Base-by-base conservation (phyloP, 2,329 filamentous ascomycete genomes). In the Gaeumannomyces tritici region DNA sequence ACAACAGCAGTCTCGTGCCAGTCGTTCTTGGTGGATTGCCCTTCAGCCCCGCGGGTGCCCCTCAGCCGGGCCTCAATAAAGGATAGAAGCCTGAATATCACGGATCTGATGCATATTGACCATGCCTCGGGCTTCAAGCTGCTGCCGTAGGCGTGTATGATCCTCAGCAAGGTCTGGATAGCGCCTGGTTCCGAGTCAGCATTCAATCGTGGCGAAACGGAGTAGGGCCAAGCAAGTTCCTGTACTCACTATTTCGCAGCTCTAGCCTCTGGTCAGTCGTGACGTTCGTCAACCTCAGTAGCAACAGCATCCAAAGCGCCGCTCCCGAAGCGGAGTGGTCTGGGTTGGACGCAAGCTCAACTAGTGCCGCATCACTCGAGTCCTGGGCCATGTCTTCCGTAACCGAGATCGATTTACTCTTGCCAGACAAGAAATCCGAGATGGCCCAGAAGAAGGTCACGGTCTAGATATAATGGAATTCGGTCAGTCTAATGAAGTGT, bases 401-500 rank as follows among this genome's bases (percentile, higher is more conserved):
- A 35, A 88, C 83, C 1, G 81, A 79, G 57, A 88, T 81, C 0
- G 81, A 78, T 63, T 79, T 79, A 62, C 80, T 84, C 67, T 83
- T 84, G 3, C 80, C 76, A 1, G 85, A 87, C 5, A 98, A 79
- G 66, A 93, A 95, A 73, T 97, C 93, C 0, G 93, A 96, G 9
- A 97, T 83, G 62, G 93, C 93, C 91, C 93, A 97, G 73, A 96
- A 96, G 71, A 96, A 95, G 0, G 93, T 96, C 11, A 96, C 90
- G 1, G 93, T 95, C 85, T 91, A 60, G 12, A 27, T 42, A 24
- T 12, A 21, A 18, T 21, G 29, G 26, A 24, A 42, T 28, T 13
- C 12, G 55, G 18, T 24, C 3, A 27, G 59, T 42, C 31, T 51
- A 64, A 60, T 29, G 29, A n/a, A 42, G 3, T 27, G 2, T 15